Conservation (phyloP, 805 yeast species). For the Torulaspora franciscae region DNA sequence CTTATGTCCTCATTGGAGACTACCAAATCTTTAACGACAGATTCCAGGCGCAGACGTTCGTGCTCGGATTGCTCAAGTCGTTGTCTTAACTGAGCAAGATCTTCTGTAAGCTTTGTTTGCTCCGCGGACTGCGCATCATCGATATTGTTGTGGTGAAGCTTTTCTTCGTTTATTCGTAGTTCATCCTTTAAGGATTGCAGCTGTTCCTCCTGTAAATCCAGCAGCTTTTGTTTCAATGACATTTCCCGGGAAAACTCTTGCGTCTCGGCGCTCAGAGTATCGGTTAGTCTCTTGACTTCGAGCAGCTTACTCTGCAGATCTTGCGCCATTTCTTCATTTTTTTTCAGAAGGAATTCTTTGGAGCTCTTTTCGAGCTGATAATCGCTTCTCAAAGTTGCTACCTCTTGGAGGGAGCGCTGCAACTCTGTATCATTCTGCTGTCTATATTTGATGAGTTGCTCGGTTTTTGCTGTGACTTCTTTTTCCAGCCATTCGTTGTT, state of each 20-base stretch:
- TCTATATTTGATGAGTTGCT: conserved; percentile 10
- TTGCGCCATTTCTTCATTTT: conserved; percentile 37
- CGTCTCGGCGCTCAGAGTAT: conserved; percentile 40
- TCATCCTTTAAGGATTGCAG: conserved; percentile 41
- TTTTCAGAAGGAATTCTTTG: conserved; percentile 33
- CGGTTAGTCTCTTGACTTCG: conserved; percentile 46
- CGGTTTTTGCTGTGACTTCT: conserved; percentile 8
- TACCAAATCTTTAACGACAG: conserved; percentile 42
- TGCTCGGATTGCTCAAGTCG: conserved; percentile 35
- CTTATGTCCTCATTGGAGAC: conserved; percentile 15
- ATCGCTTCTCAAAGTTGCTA: conserved; percentile 20
- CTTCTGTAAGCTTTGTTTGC: conserved; percentile 33
- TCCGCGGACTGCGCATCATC: conserved; percentile 36
- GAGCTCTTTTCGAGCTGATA: conserved; percentile 30
- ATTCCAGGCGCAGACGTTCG: conserved; percentile 40
- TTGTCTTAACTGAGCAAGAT: conserved; percentile 26
- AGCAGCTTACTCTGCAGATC: conserved; percentile 42
- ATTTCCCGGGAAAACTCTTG: conserved; percentile 54
- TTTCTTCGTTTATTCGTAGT: conserved; percentile 49
- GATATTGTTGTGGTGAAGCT: conserved; percentile 37
- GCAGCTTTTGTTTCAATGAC: conserved; percentile 55
- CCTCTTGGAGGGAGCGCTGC: conserved; percentile 54
- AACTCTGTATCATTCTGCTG: conserved; percentile 47
- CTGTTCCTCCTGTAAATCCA: conserved; percentile 42
- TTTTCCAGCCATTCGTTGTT: conserved; percentile 33